Conservation (phyloP, 192 early-diverging fungal species). For the Coemansia sp. region DNA sequence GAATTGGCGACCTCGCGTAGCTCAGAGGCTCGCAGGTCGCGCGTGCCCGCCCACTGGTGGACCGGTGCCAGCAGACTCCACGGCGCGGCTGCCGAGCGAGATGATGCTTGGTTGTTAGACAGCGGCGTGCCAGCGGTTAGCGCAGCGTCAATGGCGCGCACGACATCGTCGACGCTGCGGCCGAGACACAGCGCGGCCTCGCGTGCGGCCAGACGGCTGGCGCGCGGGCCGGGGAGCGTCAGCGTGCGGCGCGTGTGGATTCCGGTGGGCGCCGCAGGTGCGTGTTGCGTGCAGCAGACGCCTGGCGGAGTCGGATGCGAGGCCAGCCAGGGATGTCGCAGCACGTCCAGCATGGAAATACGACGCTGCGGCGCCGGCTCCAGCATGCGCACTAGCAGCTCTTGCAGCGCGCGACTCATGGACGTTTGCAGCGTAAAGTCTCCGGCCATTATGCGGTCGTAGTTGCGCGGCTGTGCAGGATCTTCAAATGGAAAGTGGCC, state of each 20-base stretch:
- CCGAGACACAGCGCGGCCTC: slow-evolving; percentile 47
- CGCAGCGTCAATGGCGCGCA: slow-evolving; percentile 23
- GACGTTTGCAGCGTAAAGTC: slow-evolving; percentile 47
- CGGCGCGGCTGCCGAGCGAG: background rate
- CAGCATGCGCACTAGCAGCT: slow-evolving; percentile 51
- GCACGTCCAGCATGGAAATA: slow-evolving; percentile 29
- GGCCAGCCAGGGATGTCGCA: slow-evolving; percentile 41
- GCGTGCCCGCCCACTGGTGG: slow-evolving; percentile 18
- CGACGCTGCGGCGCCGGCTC: slow-evolving; percentile 37
- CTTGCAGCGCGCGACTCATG: slow-evolving; percentile 41
- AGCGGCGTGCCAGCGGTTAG: slow-evolving; percentile 20
- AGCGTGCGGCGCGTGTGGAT: slow-evolving; percentile 30
- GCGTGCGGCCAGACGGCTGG: slow-evolving; percentile 24
- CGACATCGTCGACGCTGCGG: slow-evolving; percentile 34
- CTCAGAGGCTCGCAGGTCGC: background rate
- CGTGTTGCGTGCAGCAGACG: slow-evolving; percentile 22
- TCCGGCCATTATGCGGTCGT: slow-evolving; percentile 58
- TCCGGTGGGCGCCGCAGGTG: slow-evolving; percentile 4
- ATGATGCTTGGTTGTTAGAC: background rate
- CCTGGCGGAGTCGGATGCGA: slow-evolving; percentile 7
- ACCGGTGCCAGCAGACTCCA: slow-evolving; percentile 8
- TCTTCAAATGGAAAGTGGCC: slow-evolving; percentile 66
- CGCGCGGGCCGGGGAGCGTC: slow-evolving; percentile 24
- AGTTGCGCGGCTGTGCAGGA: slow-evolving; percentile 48
- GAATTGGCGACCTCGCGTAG: slow-evolving; percentile 48